Evolutionary conservation across 768 basidiomycete species (phyloP), one percentile per base, ranked within the genome.

Genomic region (Boletus rubescentipes): DNA sequence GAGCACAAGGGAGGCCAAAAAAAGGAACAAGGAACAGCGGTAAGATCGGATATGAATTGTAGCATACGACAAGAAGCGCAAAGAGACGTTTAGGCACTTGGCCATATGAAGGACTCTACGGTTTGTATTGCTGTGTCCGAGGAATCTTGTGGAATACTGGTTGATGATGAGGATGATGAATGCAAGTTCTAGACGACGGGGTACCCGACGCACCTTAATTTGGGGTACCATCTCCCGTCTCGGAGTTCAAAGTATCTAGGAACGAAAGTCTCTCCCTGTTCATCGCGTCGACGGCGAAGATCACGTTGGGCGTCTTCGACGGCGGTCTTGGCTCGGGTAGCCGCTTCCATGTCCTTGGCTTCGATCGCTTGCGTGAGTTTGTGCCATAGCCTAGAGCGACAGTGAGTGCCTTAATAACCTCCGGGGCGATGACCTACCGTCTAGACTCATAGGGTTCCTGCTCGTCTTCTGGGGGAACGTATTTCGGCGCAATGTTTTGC

Each of bases 251-350:
- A 99, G 75, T 87, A 98, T 60, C 87, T 78, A 43, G 91, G 83
- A n/a, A 79, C 73, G 62, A 89, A 86, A 46, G 73, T 73, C 59
- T 82, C 77, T 6, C 90, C 91, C 18, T 69, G 80, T 63, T 89
- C 89, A 54, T 95, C 94, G 56, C 89, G 77, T 67, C 75, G 73
- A 65, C 79, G 83, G 36, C 91, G 84, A 51, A 80, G 71, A 62
- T 97, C 93, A 44, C 97, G 79, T 73, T 98, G 95, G 23, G 85
- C 85, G 59, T 96, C 93, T 74, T 99, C 97, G 1, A 99, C 91
- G 12, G 79, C 79, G 3, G 83, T 82, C 78, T 99, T 99, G 44
- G 93, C 91, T 26, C 81, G 82, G 5, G 94, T 97, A 21, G 97
- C 97, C 11, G 83, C 86, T 61, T 95, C 92, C 93, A 98, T 96